phyloP scores from a whole-genome alignment of 805 yeast species.

The Yamadazyma tumulicola region DNA sequence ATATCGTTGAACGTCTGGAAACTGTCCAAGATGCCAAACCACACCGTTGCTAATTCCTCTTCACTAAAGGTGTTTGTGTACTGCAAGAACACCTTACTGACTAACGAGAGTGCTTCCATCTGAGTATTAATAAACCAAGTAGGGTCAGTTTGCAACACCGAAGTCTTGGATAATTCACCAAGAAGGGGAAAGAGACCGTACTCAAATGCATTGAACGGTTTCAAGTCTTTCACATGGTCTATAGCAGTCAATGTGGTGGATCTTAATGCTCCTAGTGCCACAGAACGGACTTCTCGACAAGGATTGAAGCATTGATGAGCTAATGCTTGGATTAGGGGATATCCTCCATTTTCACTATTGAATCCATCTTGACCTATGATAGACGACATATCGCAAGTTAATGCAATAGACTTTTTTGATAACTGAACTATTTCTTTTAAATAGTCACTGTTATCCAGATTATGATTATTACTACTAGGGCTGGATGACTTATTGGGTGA shows the following conservation, averaged over 20 bases:
- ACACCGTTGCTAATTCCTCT: slow-evolving; percentile 22
- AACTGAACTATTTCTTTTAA: slow-evolving; percentile 49
- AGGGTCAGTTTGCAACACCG: slow-evolving; percentile 53
- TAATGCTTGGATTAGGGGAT: slow-evolving; percentile 73
- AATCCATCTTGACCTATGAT: slow-evolving; percentile 24
- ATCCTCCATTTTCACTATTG: slow-evolving; percentile 38
- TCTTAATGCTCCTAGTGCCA: slow-evolving; percentile 63
- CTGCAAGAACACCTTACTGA: slow-evolving; percentile 53
- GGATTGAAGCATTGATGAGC: slow-evolving; percentile 91
- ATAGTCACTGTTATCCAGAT: slow-evolving; percentile 43
- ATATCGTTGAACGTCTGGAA: slow-evolving; percentile 25
- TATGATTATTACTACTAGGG: not conserved
- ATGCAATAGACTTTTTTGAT: slow-evolving; percentile 58
- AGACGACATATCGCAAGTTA: slow-evolving; percentile 52
- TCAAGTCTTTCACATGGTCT: slow-evolving; percentile 30
- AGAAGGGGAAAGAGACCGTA: slow-evolving; percentile 73
- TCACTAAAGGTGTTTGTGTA: slow-evolving; percentile 23
- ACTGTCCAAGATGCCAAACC: slow-evolving; percentile 35
- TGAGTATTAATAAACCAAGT: slow-evolving; percentile 65
- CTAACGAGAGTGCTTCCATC: slow-evolving; percentile 59
- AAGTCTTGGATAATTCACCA: slow-evolving; percentile 63
- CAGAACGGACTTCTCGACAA: slow-evolving; percentile 67
- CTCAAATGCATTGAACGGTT: slow-evolving; percentile 60
- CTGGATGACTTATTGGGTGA: not conserved
- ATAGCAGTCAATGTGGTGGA: slow-evolving; percentile 43